Percentiles rank a stretch among this genome's conserved stretches.
Conservation (phyloP, 2,329 filamentous ascomycete genomes). For the Pseudogymnoascus sp. region DNA sequence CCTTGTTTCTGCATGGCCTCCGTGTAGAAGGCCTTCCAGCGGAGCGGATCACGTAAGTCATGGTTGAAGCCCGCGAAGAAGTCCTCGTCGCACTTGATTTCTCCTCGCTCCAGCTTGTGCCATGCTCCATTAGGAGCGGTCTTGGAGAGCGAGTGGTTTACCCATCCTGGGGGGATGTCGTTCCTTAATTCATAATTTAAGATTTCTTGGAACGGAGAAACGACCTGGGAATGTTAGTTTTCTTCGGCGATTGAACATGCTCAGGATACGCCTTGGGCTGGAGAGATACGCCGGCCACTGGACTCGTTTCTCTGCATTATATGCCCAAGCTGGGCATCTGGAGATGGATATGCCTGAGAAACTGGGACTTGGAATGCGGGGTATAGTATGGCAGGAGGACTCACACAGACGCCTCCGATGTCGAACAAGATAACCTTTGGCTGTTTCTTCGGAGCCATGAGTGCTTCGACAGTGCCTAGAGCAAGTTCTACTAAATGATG, state of each 20-base stretch:
- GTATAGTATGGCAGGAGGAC: conserved; percentile 34
- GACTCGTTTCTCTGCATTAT: background rate
- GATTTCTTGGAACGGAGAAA: conserved; percentile 89
- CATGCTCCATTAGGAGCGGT: conserved; percentile 74
- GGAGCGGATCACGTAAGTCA: conserved; percentile 60
- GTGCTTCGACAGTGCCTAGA: conserved; percentile 26
- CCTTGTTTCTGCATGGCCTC: conserved; percentile 37
- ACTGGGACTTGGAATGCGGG: background rate
- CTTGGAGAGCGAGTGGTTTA: conserved; percentile 82
- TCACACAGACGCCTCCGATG: conserved; percentile 93
- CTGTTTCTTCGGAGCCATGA: conserved; percentile 39
- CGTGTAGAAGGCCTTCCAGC: conserved; percentile 65
- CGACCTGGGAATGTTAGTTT: conserved; percentile 45
- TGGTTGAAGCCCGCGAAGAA: conserved; percentile 73
- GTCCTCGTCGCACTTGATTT: conserved; percentile 63
- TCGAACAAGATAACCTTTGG: conserved; percentile 84
- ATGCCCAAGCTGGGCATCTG: background rate
- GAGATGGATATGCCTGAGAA: background rate
- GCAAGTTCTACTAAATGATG: conserved; percentile 25
- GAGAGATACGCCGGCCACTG: background rate
- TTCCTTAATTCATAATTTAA: conserved; percentile 77
- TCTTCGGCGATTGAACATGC: background rate
- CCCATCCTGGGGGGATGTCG: conserved; percentile 77
- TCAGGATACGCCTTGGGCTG: no score
- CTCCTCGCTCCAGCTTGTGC: conserved; percentile 82